Conservation (phyloP, 305 asterid genomes). For the Fraxinus sp. region DNA sequence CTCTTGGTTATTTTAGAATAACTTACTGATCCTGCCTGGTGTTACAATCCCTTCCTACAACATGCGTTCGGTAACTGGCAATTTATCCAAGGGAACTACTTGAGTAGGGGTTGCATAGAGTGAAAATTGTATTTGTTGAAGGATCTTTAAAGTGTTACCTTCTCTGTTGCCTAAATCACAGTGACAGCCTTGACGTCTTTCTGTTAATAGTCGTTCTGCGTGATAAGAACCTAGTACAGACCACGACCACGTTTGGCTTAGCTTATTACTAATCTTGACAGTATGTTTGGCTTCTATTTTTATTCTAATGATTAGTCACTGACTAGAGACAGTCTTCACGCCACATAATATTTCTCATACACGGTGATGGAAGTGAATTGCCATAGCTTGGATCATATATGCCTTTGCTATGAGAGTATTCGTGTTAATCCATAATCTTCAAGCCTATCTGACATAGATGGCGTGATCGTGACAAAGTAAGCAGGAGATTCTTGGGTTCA, state of each 20-base stretch:
- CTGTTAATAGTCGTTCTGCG: background rate
- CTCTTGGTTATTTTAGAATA: background rate
- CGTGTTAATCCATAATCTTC: background rate
- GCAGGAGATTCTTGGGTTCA: background rate
- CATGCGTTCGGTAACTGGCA: background rate
- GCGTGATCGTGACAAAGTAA: background rate
- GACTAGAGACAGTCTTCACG: background rate
- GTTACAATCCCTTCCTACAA: background rate
- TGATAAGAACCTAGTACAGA: background rate
- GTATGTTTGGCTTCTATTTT: background rate
- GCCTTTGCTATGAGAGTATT: background rate
- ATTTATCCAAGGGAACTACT: background rate
- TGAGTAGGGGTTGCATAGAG: background rate
- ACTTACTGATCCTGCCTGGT: background rate
- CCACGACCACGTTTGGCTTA: background rate
- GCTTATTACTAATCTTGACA: background rate
- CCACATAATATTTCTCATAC: background rate
- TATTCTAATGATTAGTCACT: background rate
- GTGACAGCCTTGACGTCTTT: background rate
- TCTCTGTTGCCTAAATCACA: background rate
- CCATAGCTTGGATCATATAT: background rate
- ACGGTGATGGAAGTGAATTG: background rate
- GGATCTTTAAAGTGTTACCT: background rate
- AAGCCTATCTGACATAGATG: background rate
- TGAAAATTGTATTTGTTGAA: background rate